Percentiles rank a stretch among this genome's conserved stretches.
Evolutionary conservation across 2,329 filamentous ascomycete genomes (phyloP).

Genomic region (Diaporthe citrichinensis): DNA sequence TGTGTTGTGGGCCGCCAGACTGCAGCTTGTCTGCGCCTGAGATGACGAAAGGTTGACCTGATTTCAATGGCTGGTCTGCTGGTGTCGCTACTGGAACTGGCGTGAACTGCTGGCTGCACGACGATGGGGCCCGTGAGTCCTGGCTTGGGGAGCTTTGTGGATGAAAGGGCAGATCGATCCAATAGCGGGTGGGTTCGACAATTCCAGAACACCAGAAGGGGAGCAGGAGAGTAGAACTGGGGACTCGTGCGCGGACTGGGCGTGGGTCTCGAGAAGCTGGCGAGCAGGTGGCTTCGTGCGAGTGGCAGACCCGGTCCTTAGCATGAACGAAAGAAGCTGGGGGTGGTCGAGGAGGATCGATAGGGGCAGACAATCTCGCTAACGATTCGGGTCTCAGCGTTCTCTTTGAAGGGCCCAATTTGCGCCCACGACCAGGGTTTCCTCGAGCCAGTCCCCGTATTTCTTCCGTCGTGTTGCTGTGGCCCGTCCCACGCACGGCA

Average conservation of each 20-base stretch:
- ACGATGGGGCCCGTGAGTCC: conserved; percentile 33
- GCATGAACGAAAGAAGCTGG: conserved; percentile 53
- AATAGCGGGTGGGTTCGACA: conserved; percentile 32
- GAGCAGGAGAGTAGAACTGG: conserved; percentile 32
- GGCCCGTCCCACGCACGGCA: conserved; percentile 23
- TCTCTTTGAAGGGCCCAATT: conserved; percentile 49
- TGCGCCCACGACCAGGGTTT: conserved; percentile 46
- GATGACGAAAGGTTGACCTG: conserved; percentile 28
- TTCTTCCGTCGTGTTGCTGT: conserved; percentile 37
- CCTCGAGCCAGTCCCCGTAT: conserved; percentile 35
- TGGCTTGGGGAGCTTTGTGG: conserved; percentile 22
- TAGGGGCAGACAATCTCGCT: conserved; percentile 59
- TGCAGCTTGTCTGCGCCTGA: conserved; percentile 31
- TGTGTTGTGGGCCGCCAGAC: conserved; percentile 23
- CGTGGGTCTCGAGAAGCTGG: conserved; percentile 34
- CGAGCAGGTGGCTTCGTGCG: conserved; percentile 30
- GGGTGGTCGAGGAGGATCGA: conserved; percentile 49
- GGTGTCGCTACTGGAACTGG: conserved; percentile 30
- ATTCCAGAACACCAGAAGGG: conserved; percentile 18
- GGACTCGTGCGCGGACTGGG: conserved; percentile 31
- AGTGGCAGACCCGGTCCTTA: conserved; percentile 48
- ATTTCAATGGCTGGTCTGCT: conserved; percentile 25
- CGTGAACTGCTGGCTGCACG: conserved; percentile 28
- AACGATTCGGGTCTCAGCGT: conserved; percentile 51
- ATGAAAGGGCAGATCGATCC: conserved; percentile 32